These are phyloP conservation scores for Colletotrichum tofieldiae DNA, from an alignment of 2,329 filamentous ascomycete species.

Conservation along the genomic window DNA sequence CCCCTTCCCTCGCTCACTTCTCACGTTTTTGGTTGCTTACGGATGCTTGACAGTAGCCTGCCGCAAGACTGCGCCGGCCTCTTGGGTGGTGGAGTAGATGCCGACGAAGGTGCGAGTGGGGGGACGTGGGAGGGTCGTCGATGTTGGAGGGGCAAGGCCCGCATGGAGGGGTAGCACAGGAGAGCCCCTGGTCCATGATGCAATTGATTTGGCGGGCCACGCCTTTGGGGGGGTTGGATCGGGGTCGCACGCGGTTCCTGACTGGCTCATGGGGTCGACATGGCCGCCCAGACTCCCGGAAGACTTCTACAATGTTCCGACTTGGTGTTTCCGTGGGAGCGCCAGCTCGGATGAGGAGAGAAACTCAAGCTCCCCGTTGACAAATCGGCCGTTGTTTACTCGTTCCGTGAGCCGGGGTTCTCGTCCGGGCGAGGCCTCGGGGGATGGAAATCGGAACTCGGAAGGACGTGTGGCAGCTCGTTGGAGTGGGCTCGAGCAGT, in stretches of 20 bases:
- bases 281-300: not conserved
- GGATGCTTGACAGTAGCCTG: conserved; percentile 3
- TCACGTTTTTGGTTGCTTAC: conserved; percentile 22
- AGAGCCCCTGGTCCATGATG: conserved; percentile 35
- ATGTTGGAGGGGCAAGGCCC: conserved; percentile 9
- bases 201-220: conserved; percentile 25
- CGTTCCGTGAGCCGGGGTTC: conserved; percentile 24
- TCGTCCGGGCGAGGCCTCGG: conserved; percentile 11
- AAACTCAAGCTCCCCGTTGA: not conserved
- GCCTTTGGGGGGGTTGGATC: not conserved
- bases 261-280: not conserved
- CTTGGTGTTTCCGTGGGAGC: not conserved
- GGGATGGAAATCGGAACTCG: conserved; percentile 41
- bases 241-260: not conserved
- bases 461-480: conserved; percentile 5
- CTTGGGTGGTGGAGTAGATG: conserved; percentile 33
- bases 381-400: conserved; percentile 16
- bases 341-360: not conserved
- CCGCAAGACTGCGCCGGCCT: not conserved
- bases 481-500: not conserved
- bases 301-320: not conserved
- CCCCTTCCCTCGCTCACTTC: not conserved
- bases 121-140: conserved; percentile 2
- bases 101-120: not conserved
- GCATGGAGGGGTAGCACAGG: conserved; percentile 17